Evolutionary conservation across 352 stramenopile genomes (phyloP).

Genomic region (Aphanomyces stellatus): DNA sequence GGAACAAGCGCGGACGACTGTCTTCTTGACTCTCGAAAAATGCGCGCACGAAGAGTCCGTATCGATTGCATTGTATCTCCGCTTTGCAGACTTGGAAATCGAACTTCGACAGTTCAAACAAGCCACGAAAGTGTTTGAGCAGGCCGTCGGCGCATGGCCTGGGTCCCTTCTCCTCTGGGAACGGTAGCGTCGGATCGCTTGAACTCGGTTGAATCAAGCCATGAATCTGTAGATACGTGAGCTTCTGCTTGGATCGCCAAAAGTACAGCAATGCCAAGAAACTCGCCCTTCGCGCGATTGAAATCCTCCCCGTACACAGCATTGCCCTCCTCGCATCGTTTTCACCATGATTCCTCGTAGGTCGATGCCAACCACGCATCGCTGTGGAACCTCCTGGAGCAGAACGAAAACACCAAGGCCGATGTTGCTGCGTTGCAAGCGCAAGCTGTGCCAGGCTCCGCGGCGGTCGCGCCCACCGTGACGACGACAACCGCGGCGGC

Average conservation of each 20-base stretch:
- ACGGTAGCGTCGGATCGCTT: not conserved
- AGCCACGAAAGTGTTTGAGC: conserved; percentile 70
- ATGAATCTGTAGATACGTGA: conserved; percentile 46
- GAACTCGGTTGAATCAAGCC: not conserved
- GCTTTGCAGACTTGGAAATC: conserved; percentile 70
- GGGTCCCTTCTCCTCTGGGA: not conserved
- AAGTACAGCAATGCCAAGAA: conserved; percentile 71
- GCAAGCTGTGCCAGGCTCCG: not conserved
- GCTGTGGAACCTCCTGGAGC: not conserved
- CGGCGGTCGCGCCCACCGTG: not conserved
- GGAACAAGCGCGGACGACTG: conserved; percentile 35
- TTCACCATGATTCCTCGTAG: too few species aligned
- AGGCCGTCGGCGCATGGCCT: conserved; percentile 24
- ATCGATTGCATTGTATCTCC: conserved; percentile 39
- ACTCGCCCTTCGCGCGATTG: conserved; percentile 52
- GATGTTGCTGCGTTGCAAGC: not conserved
- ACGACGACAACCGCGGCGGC: not conserved
- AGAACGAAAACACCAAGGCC: conserved; percentile 18
- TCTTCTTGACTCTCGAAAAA: conserved; percentile 38
- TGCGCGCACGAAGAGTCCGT: conserved; percentile 27
- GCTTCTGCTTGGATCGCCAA: conserved; percentile 63
- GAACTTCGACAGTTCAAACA: conserved; percentile 78
- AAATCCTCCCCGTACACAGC: conserved; percentile 11
- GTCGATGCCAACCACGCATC: too few species aligned
- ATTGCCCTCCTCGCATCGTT: too few species aligned